phyloP scores from a whole-genome alignment of 352 stramenopile genomes.

The Phytophthora meadii region DNA sequence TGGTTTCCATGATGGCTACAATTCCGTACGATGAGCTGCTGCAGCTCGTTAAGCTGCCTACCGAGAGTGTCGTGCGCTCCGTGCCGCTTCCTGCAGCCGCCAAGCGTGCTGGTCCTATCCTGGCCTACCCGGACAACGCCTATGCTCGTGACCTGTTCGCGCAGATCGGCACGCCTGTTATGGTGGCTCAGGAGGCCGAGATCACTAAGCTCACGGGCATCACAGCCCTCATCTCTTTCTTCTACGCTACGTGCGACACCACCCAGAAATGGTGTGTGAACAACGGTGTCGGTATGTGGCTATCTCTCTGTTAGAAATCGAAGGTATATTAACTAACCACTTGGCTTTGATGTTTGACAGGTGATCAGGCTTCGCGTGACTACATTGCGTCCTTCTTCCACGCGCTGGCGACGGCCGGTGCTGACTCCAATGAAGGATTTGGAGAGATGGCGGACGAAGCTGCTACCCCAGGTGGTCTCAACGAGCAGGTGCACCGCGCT shows the following conservation, averaged over 20 bases:
- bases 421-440: slow-evolving; percentile 75
- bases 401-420: slow-evolving; percentile 75
- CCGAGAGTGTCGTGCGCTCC: slow-evolving; percentile 78
- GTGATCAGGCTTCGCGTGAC: slow-evolving; percentile 70
- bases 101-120: slow-evolving; percentile 81
- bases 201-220: slow-evolving; percentile 89
- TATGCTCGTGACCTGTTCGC: slow-evolving; percentile 72
- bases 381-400: slow-evolving; percentile 89
- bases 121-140: slow-evolving; percentile 79
- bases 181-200: slow-evolving; percentile 79
- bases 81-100: slow-evolving; percentile 78
- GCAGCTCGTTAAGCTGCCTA: slow-evolving; percentile 68
- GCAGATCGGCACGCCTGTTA: slow-evolving; percentile 85
- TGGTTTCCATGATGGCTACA: slow-evolving; percentile 91
- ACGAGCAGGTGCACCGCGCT: slow-evolving; percentile 85
- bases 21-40: slow-evolving; percentile 88
- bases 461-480: slow-evolving; percentile 81
- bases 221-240: slow-evolving; percentile 87
- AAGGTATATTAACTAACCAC: not conserved
- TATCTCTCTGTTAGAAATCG: not conserved
- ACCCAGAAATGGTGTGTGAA: slow-evolving; percentile 87
- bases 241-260: slow-evolving; percentile 86
- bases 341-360: slow-evolving; percentile 26
- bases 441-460: slow-evolving; percentile 87
- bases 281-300: slow-evolving; percentile 83